Percentiles rank a stretch among this genome's conserved stretches.
Conservation (phyloP, 78 protist species). For the Acrasis kona region DNA sequence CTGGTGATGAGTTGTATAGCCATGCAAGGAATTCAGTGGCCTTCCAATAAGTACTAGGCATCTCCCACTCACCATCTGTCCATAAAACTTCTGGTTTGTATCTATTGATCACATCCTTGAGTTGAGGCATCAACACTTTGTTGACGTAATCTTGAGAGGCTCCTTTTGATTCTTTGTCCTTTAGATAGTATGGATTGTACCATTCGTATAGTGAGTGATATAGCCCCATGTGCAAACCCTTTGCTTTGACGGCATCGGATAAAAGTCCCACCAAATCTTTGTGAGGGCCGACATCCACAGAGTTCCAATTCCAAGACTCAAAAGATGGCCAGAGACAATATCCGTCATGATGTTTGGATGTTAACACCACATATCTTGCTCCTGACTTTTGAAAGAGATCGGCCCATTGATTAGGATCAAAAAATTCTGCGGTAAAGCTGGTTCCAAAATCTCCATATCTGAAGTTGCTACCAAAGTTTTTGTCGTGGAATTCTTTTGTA, state of each 20-base stretch:
- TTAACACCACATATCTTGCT: not conserved
- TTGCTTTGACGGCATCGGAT: not conserved
- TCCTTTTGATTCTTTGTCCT: not conserved
- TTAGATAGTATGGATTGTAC: not conserved
- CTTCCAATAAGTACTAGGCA: too few species aligned
- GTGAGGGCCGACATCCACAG: too few species aligned
- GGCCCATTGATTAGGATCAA: not conserved
- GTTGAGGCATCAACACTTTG: not conserved
- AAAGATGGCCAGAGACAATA: not conserved
- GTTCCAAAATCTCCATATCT: not conserved
- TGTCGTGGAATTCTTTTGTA: not conserved
- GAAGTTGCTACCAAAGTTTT: not conserved
- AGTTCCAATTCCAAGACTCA: too few species aligned
- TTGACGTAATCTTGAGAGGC: not conserved
- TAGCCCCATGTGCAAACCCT: not conserved
- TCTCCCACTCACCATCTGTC: not conserved
- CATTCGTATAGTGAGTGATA: not conserved
- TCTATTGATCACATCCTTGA: not conserved
- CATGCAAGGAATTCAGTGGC: not conserved
- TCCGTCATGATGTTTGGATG: not conserved
- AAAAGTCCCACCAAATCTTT: not conserved
- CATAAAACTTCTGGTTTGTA: not conserved
- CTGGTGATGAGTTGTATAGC: not conserved
- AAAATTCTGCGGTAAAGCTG: not conserved
- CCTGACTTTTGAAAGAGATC: not conserved